A percentile compares a stretch with the other conserved stretches of the same genome.
phyloP scores from a whole-genome alignment of 495 filamentous ascomycete species.

The Penicillium psychrofluorescens region DNA sequence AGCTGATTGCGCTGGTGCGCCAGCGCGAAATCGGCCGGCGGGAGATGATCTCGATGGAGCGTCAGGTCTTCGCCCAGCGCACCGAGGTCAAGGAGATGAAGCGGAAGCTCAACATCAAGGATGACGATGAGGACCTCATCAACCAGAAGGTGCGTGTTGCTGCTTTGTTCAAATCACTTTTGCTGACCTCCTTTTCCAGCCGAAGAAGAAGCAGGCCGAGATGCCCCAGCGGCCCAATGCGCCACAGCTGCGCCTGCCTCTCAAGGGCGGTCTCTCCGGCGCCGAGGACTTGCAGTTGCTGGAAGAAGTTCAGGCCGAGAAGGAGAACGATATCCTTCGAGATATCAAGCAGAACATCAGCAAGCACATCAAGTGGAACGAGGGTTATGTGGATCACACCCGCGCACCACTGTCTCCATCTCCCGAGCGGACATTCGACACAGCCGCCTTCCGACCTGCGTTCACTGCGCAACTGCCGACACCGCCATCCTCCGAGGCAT shows the following conservation, averaged over 20 bases:
- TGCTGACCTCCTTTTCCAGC: conserved; percentile 45
- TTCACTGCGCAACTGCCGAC: conserved; percentile 80
- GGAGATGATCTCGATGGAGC: conserved; percentile 67
- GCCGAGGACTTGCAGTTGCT: conserved; percentile 68
- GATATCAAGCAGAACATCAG: conserved; percentile 74
- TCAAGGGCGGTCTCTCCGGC: conserved; percentile 58
- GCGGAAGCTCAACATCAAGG: conserved; percentile 80
- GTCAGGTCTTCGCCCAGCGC: conserved; percentile 72
- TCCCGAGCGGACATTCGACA: conserved; percentile 46
- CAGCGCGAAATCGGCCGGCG: conserved; percentile 71
- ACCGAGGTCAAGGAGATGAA: conserved; percentile 77
- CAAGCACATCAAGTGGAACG: conserved; percentile 83
- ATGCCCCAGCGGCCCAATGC: conserved; percentile 47
- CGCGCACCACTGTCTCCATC: conserved; percentile 71
- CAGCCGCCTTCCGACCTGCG: conserved; percentile 62
- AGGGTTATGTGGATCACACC: conserved; percentile 76
- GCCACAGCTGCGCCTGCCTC: conserved; percentile 59
- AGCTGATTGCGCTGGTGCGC: conserved; percentile 67
- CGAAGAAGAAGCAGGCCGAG: conserved; percentile 61
- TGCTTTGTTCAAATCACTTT: background rate
- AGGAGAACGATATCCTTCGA: conserved; percentile 67
- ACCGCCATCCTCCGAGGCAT: conserved; percentile 73
- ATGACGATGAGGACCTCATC: conserved; percentile 89
- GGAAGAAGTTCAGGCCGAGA: conserved; percentile 69
- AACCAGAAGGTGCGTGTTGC: conserved; percentile 70